A percentile compares a stretch with the other conserved stretches of the same genome.
Conservation (phyloP, 140 eudicot species). For the Cichorium intybus region DNA sequence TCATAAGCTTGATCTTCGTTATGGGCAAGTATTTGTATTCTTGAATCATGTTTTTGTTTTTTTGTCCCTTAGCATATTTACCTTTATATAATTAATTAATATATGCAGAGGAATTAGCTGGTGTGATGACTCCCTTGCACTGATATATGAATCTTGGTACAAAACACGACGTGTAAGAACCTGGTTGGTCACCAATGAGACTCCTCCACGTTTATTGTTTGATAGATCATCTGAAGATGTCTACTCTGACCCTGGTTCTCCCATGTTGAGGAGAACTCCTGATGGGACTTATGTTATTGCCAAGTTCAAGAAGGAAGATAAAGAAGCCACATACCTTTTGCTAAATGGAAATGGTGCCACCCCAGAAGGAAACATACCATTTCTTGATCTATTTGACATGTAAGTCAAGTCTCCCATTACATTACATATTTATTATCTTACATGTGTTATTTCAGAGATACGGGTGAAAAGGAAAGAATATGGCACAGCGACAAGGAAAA, state of each 20-base stretch:
- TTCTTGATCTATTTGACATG: conserved; percentile 89
- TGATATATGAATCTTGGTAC: conserved; percentile 90
- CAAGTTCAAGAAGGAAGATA: conserved; percentile 67
- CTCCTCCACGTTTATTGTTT: conserved; percentile 69
- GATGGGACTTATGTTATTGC: conserved; percentile 81
- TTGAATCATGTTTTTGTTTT: no score
- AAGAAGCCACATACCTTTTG: conserved; percentile 52
- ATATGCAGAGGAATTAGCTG: conserved; percentile 80
- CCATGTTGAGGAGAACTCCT: conserved; percentile 83
- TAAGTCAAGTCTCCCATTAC: conserved; percentile 48
- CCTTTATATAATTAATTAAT: not conserved
- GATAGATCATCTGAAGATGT: conserved; percentile 96
- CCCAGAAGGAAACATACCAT: conserved; percentile 93
- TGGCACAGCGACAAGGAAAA: conserved; percentile 97
- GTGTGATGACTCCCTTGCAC: conserved; percentile 92
- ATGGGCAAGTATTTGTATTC: conserved; percentile 82
- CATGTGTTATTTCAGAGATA: conserved; percentile 51
- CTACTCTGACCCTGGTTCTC: conserved; percentile 98
- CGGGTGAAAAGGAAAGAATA: conserved; percentile 83
- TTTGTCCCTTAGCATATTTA: no score
- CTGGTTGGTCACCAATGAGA: conserved; percentile 62
- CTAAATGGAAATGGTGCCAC: conserved; percentile 96
- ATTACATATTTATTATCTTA: conserved; percentile 25
- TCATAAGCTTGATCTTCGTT: conserved; percentile 86
- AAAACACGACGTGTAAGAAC: conserved; percentile 73